A percentile compares a stretch with the other conserved stretches of the same genome.
These are phyloP conservation scores for Pachyrhizus erosus DNA, from an alignment of 306 rosid species.

Conservation along the genomic window DNA sequence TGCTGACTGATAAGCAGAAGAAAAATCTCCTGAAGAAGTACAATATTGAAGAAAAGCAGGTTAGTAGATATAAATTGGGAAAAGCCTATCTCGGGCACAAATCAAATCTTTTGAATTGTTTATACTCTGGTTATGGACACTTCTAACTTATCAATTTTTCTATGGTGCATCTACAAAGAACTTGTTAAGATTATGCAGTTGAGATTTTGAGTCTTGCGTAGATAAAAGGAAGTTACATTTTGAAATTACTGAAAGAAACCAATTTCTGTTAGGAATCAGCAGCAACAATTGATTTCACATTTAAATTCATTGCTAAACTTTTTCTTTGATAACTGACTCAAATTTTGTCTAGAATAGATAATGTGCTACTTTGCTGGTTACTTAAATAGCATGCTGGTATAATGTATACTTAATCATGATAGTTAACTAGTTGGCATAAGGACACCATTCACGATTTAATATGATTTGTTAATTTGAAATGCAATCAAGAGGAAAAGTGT, in stretches of 20 bases:
- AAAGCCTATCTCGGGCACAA: slow-evolving; percentile 16
- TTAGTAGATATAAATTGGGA: slow-evolving; percentile 42
- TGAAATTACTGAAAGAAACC: neutral
- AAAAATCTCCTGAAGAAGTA: slow-evolving; percentile 70
- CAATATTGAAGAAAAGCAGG: slow-evolving; percentile 91
- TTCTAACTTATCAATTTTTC: slow-evolving; percentile 2
- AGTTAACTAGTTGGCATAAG: neutral
- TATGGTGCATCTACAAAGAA: slow-evolving; percentile 23
- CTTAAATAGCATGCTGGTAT: neutral
- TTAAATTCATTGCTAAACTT: neutral
- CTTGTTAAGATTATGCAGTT: neutral
- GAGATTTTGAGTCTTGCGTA: slow-evolving; percentile 13
- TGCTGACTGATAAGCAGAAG: slow-evolving; percentile 71
- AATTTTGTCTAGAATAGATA: neutral
- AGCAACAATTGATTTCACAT: slow-evolving; percentile 14
- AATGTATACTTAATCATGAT: neutral
- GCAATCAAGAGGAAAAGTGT: neutral
- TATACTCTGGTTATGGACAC: neutral
- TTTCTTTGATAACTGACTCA: neutral
- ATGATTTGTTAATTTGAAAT: slow-evolving; percentile 5
- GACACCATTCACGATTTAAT: neutral
- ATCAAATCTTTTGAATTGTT: slow-evolving; percentile 14
- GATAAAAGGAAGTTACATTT: neutral
- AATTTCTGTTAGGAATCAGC: neutral
- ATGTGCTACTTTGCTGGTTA: neutral